Conservation (phyloP, 148 eudicot species). For the Suaeda aralocaspica region DNA sequence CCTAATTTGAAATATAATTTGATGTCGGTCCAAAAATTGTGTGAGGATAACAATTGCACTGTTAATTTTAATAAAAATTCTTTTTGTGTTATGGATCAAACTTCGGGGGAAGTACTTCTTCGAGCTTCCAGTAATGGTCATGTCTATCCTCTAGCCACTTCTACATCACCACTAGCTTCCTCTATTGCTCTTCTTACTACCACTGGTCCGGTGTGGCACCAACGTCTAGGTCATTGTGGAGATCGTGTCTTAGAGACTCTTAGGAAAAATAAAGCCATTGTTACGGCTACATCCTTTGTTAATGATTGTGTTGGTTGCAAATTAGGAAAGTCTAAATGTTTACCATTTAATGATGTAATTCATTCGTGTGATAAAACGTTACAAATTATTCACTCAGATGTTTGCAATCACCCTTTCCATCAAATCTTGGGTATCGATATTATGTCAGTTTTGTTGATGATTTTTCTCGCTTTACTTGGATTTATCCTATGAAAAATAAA, state of each 20-base stretch:
- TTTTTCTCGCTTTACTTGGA: slow-evolving; percentile 2
- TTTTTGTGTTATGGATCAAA: slow-evolving; percentile 12
- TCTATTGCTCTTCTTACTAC: neutral
- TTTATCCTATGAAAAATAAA: neutral
- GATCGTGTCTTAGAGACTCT: neutral
- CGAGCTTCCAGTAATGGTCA: neutral
- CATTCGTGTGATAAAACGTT: slow-evolving; percentile 4
- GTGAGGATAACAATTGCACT: slow-evolving; percentile 8
- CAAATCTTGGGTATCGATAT: slow-evolving; percentile 2
- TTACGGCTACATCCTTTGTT: neutral
- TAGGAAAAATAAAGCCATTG: neutral
- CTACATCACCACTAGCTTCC: neutral
- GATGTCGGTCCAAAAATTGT: neutral
- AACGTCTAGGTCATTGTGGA: slow-evolving; percentile 1
- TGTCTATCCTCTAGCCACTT: neutral
- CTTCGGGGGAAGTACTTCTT: slow-evolving; percentile 14
- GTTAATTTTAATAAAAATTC: neutral
- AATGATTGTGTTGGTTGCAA: neutral
- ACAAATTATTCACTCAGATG: neutral
- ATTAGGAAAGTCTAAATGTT: neutral
- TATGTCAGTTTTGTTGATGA: slow-evolving; percentile 4
- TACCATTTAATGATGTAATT: neutral
- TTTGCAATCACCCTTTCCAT: neutral
- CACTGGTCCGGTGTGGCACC: neutral
- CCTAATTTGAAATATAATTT: slow-evolving; percentile 1